Conservation (phyloP, 2,329 filamentous ascomycete species). For the Trichophyton benhamiae region DNA sequence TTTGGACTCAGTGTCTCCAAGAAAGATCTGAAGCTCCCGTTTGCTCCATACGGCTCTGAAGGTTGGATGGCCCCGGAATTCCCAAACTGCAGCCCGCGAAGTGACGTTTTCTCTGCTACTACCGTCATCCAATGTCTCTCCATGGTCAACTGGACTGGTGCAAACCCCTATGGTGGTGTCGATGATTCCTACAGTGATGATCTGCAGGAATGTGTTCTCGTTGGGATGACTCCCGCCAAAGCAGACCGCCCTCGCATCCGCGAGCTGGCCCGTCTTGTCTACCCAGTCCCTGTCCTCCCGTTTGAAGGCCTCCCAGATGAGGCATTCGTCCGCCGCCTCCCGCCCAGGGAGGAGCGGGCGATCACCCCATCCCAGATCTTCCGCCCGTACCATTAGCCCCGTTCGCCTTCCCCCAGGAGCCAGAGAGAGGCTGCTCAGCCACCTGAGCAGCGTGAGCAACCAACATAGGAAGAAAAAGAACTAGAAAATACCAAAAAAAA, state of each 20-base stretch:
- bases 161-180: constrained; percentile 5
- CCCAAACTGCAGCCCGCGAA: constrained; percentile 5
- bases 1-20: constrained; percentile 12
- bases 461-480: neutral
- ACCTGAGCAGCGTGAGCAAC: neutral
- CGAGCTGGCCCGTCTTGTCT: constrained; percentile 4
- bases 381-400: neutral
- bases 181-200: neutral
- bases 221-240: neutral
- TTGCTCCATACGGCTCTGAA: neutral
- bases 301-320: neutral
- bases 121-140: constrained; percentile 7
- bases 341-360: neutral
- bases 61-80: constrained; percentile 8
- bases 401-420: neutral
- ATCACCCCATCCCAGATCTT: neutral
- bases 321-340: neutral
- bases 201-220: neutral
- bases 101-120: constrained; percentile 5
- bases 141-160: neutral
- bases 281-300: neutral
- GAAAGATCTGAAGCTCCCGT: constrained; percentile 4
- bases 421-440: neutral
- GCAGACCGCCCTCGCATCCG: constrained; percentile 1
- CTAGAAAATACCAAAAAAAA: neutral